Evolutionary conservation across 1,139 yeast genomes (phyloP).

Genomic region (Saccharomyces hybrid): DNA sequence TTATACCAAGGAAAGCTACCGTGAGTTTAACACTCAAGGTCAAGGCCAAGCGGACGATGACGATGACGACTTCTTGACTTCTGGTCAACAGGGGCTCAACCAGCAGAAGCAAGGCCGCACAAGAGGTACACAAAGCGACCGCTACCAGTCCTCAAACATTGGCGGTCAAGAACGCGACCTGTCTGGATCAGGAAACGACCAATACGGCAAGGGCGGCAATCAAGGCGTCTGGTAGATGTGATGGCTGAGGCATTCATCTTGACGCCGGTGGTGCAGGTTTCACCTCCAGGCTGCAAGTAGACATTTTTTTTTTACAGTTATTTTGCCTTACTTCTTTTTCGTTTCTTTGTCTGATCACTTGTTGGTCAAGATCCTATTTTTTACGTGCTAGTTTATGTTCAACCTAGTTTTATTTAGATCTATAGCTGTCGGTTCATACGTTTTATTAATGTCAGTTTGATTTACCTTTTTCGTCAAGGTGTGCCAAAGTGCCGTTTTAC

Average conservation of each 20-base stretch:
- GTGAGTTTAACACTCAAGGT: neutral
- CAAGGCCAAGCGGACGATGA: neutral
- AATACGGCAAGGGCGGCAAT: conserved; percentile 6
- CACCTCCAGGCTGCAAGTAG: neutral
- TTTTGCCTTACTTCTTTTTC: neutral
- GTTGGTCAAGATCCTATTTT: too few relatives aligned
- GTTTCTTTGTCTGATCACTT: neutral
- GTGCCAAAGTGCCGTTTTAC: neutral
- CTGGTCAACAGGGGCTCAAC: neutral
- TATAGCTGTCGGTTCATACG: neutral
- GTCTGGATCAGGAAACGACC: neutral
- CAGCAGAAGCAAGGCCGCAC: conserved; percentile 1
- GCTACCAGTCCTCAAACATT: neutral
- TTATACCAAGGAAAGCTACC: neutral
- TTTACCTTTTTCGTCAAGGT: neutral
- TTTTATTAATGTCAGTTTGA: neutral
- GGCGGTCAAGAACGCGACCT: neutral
- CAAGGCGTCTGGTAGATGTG: conserved; percentile 24
- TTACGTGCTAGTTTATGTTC: neutral
- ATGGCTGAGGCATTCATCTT: conserved; percentile 28
- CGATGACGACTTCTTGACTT: conserved; percentile 4
- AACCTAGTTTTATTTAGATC: neutral
- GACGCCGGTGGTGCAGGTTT: neutral
- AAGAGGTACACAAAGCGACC: neutral
- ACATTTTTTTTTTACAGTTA: neutral